These are phyloP conservation scores for Mollisiaceae sp. DNA, from an alignment of 2,329 filamentous ascomycete genomes.

Conservation along the genomic window DNA sequence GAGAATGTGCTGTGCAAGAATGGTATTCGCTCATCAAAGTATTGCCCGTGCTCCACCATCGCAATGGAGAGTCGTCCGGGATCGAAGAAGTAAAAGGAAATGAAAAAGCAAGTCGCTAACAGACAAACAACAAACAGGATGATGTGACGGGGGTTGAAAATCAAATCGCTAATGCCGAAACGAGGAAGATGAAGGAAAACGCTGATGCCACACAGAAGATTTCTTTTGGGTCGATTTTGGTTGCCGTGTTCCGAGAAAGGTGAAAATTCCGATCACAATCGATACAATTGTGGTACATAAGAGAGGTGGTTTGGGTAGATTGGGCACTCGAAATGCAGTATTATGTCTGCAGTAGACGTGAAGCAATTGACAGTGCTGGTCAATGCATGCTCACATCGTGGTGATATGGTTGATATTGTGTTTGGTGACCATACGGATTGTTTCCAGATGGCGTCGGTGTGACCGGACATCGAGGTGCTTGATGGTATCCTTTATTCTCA, in stretches of 20 bases:
- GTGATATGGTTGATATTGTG: constrained; percentile 53
- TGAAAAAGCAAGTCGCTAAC: constrained; percentile 36
- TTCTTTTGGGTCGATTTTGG: constrained; percentile 23
- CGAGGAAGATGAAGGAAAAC: constrained; percentile 31
- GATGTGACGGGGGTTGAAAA: constrained; percentile 21
- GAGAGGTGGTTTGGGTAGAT: constrained; percentile 23
- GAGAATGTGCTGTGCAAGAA: constrained; percentile 32
- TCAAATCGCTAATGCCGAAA: constrained; percentile 37
- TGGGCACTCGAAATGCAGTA: constrained; percentile 15
- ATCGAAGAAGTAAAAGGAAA: constrained; percentile 26
- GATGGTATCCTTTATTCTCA: constrained; percentile 37
- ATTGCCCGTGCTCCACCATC: background rate
- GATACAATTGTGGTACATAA: constrained; percentile 41
- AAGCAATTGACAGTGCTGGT: constrained; percentile 12
- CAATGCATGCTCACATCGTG: constrained; percentile 45
- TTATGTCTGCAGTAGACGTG: constrained; percentile 3
- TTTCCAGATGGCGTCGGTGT: constrained; percentile 62
- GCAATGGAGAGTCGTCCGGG: background rate
- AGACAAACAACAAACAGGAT: constrained; percentile 26
- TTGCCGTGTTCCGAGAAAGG: constrained; percentile 19
- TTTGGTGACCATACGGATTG: constrained; percentile 48
- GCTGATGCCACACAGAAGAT: constrained; percentile 38
- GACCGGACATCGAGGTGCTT: constrained; percentile 58
- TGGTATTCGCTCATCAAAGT: constrained; percentile 27
- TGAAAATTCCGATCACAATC: constrained; percentile 26